Conservation (phyloP, 2,329 filamentous ascomycete species). For the Chalaropsis ovoidea region DNA sequence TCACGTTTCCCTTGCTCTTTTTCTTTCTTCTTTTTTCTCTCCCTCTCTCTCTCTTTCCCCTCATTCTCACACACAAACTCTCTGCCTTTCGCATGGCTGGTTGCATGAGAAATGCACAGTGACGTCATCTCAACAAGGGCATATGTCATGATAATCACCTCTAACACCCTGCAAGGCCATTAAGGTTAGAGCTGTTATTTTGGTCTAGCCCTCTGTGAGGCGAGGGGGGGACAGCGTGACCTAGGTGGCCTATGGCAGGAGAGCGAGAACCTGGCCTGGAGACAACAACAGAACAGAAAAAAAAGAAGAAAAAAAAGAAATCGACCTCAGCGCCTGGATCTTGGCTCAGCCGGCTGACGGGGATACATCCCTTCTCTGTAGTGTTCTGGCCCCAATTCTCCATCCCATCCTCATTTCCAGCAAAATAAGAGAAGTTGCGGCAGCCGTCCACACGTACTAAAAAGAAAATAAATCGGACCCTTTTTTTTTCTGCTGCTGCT, state of each 20-base stretch:
- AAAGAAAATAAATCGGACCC: not conserved
- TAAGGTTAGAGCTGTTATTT: no score
- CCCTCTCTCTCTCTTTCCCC: not conserved
- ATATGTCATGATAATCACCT: no score
- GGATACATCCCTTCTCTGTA: constrained; percentile 7
- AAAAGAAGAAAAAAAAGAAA: not conserved
- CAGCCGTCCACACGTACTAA: not conserved
- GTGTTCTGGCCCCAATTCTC: not conserved
- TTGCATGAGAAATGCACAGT: no score
- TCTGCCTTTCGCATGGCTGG: not conserved
- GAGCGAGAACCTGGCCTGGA: no score
- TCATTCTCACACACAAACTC: not conserved
- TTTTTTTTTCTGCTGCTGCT: not conserved
- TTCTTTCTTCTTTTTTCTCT: not conserved
- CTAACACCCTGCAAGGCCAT: no score
- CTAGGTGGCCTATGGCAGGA: no score
- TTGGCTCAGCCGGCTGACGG: not conserved
- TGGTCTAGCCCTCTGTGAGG: no score
- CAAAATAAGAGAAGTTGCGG: constrained; percentile 1
- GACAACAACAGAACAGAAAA: no score
- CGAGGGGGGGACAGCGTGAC: no score
- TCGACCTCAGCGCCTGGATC: not conserved
- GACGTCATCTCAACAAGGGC: no score
- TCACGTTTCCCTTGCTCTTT: not conserved
- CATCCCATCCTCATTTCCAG: constrained; percentile 5